Evolutionary conservation across 1,284 basidiomycete species (phyloP).

Genomic region (Vanrija sp.): DNA sequence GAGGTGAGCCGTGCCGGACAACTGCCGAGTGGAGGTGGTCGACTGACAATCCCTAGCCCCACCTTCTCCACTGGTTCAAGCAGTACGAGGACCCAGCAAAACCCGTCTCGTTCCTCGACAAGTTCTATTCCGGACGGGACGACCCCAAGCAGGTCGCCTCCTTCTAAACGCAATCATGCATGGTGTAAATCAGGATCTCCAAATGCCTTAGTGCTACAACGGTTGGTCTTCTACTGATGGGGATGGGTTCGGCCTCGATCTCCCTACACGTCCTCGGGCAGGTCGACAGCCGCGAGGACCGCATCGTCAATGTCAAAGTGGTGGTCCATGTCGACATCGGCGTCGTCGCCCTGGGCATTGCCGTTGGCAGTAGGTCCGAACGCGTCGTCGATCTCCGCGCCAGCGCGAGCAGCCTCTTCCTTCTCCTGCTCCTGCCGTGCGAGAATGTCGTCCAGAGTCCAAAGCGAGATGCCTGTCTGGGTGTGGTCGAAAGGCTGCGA

Average conservation of each 20-base stretch:
- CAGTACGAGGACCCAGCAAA: constrained; percentile 41
- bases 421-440: constrained; percentile 38
- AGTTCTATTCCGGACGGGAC: constrained; percentile 48
- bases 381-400: constrained; percentile 21
- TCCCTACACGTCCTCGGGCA: constrained; percentile 19
- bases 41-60: constrained; percentile 28
- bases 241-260: neutral
- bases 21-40: neutral
- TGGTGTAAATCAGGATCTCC: constrained; percentile 8
- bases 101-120: constrained; percentile 49
- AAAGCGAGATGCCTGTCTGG: constrained; percentile 88
- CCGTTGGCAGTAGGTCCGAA: constrained; percentile 15
- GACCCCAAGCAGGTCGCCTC: constrained; percentile 43
- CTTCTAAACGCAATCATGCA: constrained; percentile 25
- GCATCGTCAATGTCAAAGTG: constrained; percentile 36
- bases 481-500: constrained; percentile 95
- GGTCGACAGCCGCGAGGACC: constrained; percentile 32
- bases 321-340: constrained; percentile 23
- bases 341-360: constrained; percentile 11
- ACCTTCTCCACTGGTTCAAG: constrained; percentile 51
- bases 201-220: constrained; percentile 10
- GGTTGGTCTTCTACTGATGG: neutral
- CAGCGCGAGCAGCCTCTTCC: constrained; percentile 33
- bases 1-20: constrained; percentile 39
- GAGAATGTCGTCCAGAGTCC: constrained; percentile 61